These are phyloP conservation scores for Phytopythium montanum DNA, from an alignment of 352 stramenopile species.

Conservation along the genomic window DNA sequence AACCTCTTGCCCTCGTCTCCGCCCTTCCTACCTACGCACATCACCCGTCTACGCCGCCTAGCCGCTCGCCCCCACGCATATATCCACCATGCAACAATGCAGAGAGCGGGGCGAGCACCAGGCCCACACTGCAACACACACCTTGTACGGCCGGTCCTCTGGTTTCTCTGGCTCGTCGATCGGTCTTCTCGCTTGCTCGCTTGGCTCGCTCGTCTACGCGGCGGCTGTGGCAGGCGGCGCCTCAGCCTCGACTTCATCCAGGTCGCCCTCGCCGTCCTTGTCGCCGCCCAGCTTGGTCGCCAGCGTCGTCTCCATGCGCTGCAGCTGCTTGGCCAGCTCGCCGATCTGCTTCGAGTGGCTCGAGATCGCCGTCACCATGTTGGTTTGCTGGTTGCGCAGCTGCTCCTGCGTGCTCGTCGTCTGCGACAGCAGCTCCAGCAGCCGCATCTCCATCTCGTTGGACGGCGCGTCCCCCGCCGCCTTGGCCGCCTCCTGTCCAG, in stretches of 20 bases:
- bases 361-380: conserved; percentile 50
- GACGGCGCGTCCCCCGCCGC: conserved; percentile 15
- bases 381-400: conserved; percentile 46
- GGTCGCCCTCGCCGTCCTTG: background rate
- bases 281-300: conserved; percentile 27
- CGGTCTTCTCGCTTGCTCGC: too few relatives aligned
- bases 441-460: conserved; percentile 19
- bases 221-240: conserved; percentile 6
- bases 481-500: conserved; percentile 12
- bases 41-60: background rate
- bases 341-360: conserved; percentile 55
- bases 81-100: conserved; percentile 1
- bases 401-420: conserved; percentile 56
- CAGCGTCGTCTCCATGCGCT: conserved; percentile 52
- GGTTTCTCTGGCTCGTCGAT: too few relatives aligned
- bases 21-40: background rate
- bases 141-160: background rate
- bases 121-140: background rate
- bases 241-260: conserved; percentile 1
- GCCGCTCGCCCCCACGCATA: background rate
- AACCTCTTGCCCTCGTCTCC: too few relatives aligned
- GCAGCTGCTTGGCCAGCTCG: conserved; percentile 47
- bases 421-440: conserved; percentile 50
- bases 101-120: background rate
- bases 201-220: conserved; percentile 1